phyloP scores from a whole-genome alignment of 139 green algal genomes.

The Pleodorina starrii region DNA sequence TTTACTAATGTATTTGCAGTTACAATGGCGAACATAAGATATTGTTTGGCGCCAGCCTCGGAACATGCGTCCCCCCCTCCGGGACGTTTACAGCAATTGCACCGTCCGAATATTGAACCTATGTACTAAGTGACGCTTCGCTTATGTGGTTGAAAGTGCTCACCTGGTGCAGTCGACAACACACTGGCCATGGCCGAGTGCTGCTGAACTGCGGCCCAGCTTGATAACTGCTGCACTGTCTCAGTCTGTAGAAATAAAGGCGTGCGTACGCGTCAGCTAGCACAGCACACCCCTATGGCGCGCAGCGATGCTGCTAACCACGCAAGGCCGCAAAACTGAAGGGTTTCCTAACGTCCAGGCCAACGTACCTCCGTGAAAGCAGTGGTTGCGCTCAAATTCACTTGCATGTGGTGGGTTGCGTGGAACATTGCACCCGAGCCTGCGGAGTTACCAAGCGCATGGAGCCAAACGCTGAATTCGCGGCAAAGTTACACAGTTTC shows the following conservation, averaged over 20 bases:
- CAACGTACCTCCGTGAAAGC: neutral
- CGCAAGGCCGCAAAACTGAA: neutral
- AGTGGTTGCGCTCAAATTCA: neutral
- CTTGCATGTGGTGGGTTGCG: constrained; percentile 5
- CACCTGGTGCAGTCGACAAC: constrained; percentile 1
- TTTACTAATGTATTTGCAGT: no score
- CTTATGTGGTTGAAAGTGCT: neutral
- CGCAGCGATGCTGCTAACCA: no score
- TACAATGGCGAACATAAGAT: no score
- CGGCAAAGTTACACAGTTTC: neutral
- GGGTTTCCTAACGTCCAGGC: neutral
- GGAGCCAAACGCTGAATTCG: neutral
- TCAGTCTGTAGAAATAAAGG: constrained; percentile 7
- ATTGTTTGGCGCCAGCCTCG: no score
- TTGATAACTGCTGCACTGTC: neutral
- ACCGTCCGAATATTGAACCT: no score
- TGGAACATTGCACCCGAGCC: constrained; percentile 25
- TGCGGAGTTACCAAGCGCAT: constrained; percentile 1
- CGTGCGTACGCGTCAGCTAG: no score
- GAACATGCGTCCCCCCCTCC: no score
- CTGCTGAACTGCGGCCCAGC: neutral
- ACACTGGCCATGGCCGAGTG: neutral
- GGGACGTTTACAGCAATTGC: no score
- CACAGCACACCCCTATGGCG: no score
- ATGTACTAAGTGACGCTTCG: no score